Conservation (phyloP, 257 asterid genomes). For the Fraxinus cuspidata region DNA sequence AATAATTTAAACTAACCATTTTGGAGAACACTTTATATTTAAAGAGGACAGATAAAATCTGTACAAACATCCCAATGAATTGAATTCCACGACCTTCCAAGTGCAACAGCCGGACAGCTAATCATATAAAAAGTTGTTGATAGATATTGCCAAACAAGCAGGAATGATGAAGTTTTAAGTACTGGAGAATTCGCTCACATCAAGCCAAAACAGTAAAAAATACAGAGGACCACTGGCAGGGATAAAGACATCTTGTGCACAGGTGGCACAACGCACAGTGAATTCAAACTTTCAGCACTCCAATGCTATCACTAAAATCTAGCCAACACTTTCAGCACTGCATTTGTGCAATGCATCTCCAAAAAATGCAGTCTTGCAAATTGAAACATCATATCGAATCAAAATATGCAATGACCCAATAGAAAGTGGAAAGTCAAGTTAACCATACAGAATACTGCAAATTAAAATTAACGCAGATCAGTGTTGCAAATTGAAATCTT, state of each 20-base stretch:
- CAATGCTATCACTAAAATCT: slow-evolving; percentile 12
- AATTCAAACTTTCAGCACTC: slow-evolving; percentile 20
- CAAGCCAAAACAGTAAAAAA: slow-evolving; percentile 2
- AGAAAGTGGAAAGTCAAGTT: neutral
- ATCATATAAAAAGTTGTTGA: slow-evolving; percentile 21
- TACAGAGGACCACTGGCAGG: neutral
- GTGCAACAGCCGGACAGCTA: slow-evolving; percentile 18
- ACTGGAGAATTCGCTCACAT: neutral
- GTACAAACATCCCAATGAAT: slow-evolving; percentile 16
- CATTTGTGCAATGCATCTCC: slow-evolving; percentile 26
- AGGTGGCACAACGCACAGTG: slow-evolving; percentile 19
- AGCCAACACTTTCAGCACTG: slow-evolving; percentile 20
- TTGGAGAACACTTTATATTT: neutral
- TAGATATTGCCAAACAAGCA: slow-evolving; percentile 17
- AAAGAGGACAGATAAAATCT: neutral
- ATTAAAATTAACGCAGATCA: slow-evolving; percentile 7
- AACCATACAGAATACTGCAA: neutral
- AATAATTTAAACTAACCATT: neutral
- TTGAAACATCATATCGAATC: slow-evolving; percentile 18
- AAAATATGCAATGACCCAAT: slow-evolving; percentile 1
- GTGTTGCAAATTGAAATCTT: slow-evolving; percentile 9
- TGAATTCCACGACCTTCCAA: slow-evolving; percentile 24
- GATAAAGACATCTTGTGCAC: slow-evolving; percentile 5
- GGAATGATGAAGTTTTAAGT: slow-evolving; percentile 6
- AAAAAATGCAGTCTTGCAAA: slow-evolving; percentile 2